A percentile compares a stretch with the other conserved stretches of the same genome.
Conservation (phyloP, 257 asterid species). For the Fraxinus pennsylvanica region DNA sequence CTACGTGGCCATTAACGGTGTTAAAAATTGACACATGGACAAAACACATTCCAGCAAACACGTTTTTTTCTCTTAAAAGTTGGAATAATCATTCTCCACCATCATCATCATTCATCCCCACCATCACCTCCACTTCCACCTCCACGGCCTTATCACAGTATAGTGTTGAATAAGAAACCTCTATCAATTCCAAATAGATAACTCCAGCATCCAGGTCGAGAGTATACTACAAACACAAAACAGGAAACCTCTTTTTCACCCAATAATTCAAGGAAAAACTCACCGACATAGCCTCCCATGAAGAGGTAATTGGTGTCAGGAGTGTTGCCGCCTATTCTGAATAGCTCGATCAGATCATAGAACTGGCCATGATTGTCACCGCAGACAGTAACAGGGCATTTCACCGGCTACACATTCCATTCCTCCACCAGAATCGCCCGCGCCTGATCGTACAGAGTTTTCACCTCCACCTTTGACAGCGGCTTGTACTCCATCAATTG, state of each 20-base stretch:
- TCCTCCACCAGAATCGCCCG: constrained; percentile 84
- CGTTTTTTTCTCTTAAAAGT: no score
- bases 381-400: constrained; percentile 92
- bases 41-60: no score
- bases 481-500: constrained; percentile 95
- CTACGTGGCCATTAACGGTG: no score
- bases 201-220: background rate
- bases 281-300: constrained; percentile 95
- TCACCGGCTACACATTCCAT: constrained; percentile 94
- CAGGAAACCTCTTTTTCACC: background rate
- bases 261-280: constrained; percentile 33
- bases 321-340: constrained; percentile 78
- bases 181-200: background rate
- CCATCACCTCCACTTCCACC: no score
- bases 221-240: constrained; percentile 7
- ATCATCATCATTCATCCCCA: no score
- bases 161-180: no score
- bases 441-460: constrained; percentile 78
- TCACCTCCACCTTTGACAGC: constrained; percentile 76
- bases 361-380: constrained; percentile 92
- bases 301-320: constrained; percentile 91
- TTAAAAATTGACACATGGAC: no score
- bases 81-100: no score
- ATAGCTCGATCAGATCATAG: constrained; percentile 88
- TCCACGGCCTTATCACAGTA: no score